phyloP scores from a whole-genome alignment of 192 early-diverging fungal genomes.

The Coemansia pectinata region DNA sequence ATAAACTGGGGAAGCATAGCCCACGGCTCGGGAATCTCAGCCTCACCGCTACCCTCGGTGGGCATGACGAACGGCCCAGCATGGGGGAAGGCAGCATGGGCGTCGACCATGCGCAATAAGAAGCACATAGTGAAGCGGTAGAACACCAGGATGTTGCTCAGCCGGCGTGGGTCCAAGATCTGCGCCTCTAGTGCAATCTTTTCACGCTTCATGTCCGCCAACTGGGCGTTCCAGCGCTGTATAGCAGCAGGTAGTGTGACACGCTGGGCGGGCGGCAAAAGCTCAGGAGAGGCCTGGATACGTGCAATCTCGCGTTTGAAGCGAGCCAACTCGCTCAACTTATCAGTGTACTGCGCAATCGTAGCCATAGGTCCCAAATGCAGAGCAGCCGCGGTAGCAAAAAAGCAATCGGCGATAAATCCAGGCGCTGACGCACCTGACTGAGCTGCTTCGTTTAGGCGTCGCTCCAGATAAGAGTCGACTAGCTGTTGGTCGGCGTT shows the following conservation, averaged over 20 bases:
- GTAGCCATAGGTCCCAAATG: conserved; percentile 81
- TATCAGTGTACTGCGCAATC: conserved; percentile 65
- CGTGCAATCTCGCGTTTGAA: conserved; percentile 67
- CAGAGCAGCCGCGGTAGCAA: conserved; percentile 70
- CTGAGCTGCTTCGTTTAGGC: not conserved
- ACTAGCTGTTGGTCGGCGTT: conserved; percentile 70
- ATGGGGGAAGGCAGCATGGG: conserved; percentile 30
- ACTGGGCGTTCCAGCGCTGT: conserved; percentile 65
- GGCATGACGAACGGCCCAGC: conserved; percentile 40
- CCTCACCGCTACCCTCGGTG: conserved; percentile 3
- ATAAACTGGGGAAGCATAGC: conserved; percentile 90
- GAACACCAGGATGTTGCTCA: conserved; percentile 71
- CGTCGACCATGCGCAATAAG: conserved; percentile 75
- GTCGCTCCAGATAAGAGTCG: conserved; percentile 60
- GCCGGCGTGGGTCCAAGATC: conserved; percentile 69
- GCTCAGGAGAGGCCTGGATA: conserved; percentile 38
- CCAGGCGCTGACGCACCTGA: conserved; percentile 42
- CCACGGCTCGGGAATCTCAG: conserved; percentile 36
- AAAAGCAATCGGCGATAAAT: conserved; percentile 93
- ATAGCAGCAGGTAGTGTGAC: conserved; percentile 48
- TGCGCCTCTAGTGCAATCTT: conserved; percentile 75
- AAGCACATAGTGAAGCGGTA: conserved; percentile 91
- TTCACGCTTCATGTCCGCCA: conserved; percentile 68
- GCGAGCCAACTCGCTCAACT: conserved; percentile 70
- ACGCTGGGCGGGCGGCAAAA: conserved; percentile 22